Base-by-base conservation (phyloP, 2,329 filamentous ascomycete species). In the Phialemoniopsis sp. region DNA sequence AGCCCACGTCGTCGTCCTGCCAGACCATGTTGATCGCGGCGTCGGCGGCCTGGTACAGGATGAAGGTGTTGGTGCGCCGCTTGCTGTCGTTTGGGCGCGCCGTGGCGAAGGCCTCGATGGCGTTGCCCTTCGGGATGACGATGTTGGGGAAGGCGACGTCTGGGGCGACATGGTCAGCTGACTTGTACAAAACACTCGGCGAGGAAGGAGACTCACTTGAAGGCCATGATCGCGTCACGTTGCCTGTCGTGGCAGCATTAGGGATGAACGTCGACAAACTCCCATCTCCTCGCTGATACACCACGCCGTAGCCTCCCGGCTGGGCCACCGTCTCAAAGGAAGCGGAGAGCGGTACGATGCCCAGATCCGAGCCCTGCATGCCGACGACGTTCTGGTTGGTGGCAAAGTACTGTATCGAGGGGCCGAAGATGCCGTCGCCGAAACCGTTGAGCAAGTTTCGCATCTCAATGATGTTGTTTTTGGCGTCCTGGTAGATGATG, bases 231-330 rank as follows among this genome's bases (percentile, higher is more conserved):
- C 41, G 39, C 41, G 19, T 39, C 30, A 3, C 16, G 7, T 12
- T 36, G 31, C 4, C 34, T 36, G 29, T 40, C 13, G 8, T 34
- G 36, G 2, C 18, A 26, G 28, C 19, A 19, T 46, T 39, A 2
- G 40, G 36, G 18, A 45, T 32, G 13, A 13, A 1, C 4, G 44
- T 42, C 13, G 34, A 31, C 7, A 48, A 28, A 2, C 26, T 31
- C 9, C 17, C 28, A 16, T 30, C 32, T 5, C 5, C 2, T 14
- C n/a, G 13, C 36, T 48, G 47, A 33, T 47, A 46, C 16, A 49
- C 42, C 13, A 47, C 26, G 28, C 37, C 47, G 30, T 49, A 49
- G 13, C 47, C 47, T 14, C 41, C 45, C 30, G 39, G 41, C 29
- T 26, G 12, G 13, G 38, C 43, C 12, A 39, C 43, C 3, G 30